Base-by-base conservation (phyloP, 495 filamentous ascomycete species). In the Stereocaulon alpinum region DNA sequence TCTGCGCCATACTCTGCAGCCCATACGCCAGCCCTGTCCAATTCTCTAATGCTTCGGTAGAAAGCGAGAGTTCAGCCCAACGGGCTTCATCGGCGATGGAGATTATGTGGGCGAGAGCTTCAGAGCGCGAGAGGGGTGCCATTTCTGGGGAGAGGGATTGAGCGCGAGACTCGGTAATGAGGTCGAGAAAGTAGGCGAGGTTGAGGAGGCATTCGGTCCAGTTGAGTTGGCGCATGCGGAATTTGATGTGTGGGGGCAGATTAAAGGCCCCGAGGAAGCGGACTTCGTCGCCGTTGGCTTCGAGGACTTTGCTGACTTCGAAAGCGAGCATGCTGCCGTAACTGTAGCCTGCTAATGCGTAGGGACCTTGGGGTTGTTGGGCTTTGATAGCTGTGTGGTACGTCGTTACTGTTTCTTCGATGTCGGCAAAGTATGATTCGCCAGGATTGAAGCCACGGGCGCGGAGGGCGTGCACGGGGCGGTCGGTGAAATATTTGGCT, bases 301-400 rank as follows among this genome's bases (percentile, higher is more conserved):
- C 70, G 6, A 84, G 71, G 2, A 62, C 14, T 63, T 82, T 83
- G 24, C 71, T 65, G 3, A 77, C 61, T 59, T 84, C 82, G 40
- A 82, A 85, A 3, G 80, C 77, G 9, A 82, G 48, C 69, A 81
- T 78, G 0, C 62, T 59, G 10, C 81, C 82, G 59, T 73, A 80
- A 0, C 69, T 76, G 64, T 82, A 85, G 4, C 82, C 81, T 0
- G 76, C 77, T 3, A 85, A 57, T 5, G 77, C 74, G 61, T 85
- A 84, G 0, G 81, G 80, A 4, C 82, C 81, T 0, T 65, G 18
- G 0, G 80, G 80, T 63, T 84, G 80, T 3, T 58, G 59, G 18
- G 51, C 22, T 37, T 73, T 73, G 60, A 85, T 74, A 5, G 74
- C 72, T 0, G 41, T 37, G 40, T 67, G 59, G 64, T 82, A 85